phyloP scores from a whole-genome alignment of 352 stramenopile species.

The Phytophthora citrophthora region DNA sequence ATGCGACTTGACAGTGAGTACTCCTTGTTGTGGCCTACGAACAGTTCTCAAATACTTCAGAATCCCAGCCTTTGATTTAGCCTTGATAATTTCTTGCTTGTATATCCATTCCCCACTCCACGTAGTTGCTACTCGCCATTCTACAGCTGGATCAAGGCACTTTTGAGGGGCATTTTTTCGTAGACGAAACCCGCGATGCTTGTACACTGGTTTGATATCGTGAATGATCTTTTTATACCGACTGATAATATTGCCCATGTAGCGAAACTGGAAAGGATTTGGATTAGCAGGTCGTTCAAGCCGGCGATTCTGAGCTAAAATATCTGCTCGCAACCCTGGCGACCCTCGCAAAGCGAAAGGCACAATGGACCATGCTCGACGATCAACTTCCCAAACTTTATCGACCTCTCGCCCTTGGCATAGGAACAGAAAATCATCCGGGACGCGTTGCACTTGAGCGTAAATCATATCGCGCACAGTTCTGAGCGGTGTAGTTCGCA shows the following conservation, averaged over 20 bases:
- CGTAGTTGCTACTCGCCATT: constrained; percentile 58
- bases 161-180: constrained; percentile 33
- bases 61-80: constrained; percentile 42
- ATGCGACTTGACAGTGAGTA: constrained; percentile 57
- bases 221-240: constrained; percentile 68
- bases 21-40: constrained; percentile 25
- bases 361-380: constrained; percentile 59
- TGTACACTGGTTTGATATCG: constrained; percentile 66
- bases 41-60: constrained; percentile 49
- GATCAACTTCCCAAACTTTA: constrained; percentile 61
- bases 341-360: constrained; percentile 67
- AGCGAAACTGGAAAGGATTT: constrained; percentile 65
- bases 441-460: constrained; percentile 43
- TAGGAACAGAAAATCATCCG: constrained; percentile 57
- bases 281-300: constrained; percentile 35
- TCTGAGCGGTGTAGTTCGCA: constrained; percentile 55
- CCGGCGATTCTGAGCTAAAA: constrained; percentile 46
- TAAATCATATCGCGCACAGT: constrained; percentile 58
- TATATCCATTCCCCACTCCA: constrained; percentile 77
- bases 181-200: constrained; percentile 42
- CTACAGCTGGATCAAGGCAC: constrained; percentile 29
- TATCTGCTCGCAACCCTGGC: constrained; percentile 45
- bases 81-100: constrained; percentile 40
- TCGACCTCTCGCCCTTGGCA: constrained; percentile 59
- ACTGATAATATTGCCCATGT: constrained; percentile 63